A percentile compares a stretch with the other conserved stretches of the same genome.
These are phyloP conservation scores for Macrolepiota fuliginosa DNA, from an alignment of 768 basidiomycete species.

Conservation along the genomic window DNA sequence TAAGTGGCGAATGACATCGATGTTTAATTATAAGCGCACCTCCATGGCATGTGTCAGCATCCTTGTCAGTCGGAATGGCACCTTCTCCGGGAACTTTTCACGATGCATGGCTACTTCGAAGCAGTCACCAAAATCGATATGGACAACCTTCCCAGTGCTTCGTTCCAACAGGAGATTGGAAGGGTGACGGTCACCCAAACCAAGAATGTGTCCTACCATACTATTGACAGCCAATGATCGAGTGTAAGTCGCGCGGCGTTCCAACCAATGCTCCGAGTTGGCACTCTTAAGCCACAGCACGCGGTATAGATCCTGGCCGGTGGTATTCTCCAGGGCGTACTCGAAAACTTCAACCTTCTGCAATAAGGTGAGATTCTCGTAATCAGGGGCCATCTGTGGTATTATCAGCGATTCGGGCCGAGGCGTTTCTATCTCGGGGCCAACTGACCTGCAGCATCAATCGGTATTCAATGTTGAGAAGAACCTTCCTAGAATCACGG, in stretches of 20 bases:
- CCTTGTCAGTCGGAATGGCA: slow-evolving; percentile 95
- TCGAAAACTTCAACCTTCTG: slow-evolving; percentile 99
- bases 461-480: slow-evolving; percentile 98
- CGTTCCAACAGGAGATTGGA: slow-evolving; percentile 93
- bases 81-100: slow-evolving; percentile 98
- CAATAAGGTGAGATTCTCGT: slow-evolving; percentile 88
- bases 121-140: slow-evolving; percentile 97
- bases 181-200: slow-evolving; percentile 96
- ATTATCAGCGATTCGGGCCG: slow-evolving; percentile 7
- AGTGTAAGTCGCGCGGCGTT: slow-evolving; percentile 93
- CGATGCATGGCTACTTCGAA: slow-evolving; percentile 98
- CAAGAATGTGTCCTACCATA: slow-evolving; percentile 98
- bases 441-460: slow-evolving; percentile 89
- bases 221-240: slow-evolving; percentile 94
- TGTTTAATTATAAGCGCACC: slow-evolving; percentile 39
- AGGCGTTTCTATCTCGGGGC: background rate
- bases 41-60: slow-evolving; percentile 99
- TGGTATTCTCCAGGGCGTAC: slow-evolving; percentile 97
- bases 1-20: slow-evolving; percentile 12
- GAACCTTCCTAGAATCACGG: slow-evolving; percentile 92
- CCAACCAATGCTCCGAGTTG: slow-evolving; percentile 98
- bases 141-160: slow-evolving; percentile 90
- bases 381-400: slow-evolving; percentile 96
- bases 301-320: slow-evolving; percentile 95
- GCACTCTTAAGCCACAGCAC: slow-evolving; percentile 95